Conservation (phyloP, 2,329 filamentous ascomycete species). For the Ilyonectria robusta region DNA sequence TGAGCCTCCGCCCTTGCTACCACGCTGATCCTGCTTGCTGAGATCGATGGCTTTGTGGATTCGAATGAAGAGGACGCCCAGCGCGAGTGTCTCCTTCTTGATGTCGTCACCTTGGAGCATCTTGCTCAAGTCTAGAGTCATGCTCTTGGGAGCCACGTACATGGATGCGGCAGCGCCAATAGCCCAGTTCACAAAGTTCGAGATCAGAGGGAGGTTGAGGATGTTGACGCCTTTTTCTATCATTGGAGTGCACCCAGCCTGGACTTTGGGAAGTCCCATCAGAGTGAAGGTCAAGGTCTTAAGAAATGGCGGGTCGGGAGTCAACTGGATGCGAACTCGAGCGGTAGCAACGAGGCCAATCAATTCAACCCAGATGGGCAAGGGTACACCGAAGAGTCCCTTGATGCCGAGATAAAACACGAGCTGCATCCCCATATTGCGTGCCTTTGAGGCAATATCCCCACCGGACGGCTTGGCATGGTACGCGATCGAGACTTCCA, state of each 20-base stretch:
- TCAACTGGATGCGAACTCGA: slow-evolving; percentile 85
- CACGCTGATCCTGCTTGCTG: slow-evolving; percentile 90
- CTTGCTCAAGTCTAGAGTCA: slow-evolving; percentile 92
- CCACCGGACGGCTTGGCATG: slow-evolving; percentile 83
- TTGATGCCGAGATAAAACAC: slow-evolving; percentile 94
- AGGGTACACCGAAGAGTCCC: slow-evolving; percentile 88
- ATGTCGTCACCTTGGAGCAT: slow-evolving; percentile 93
- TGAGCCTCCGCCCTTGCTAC: slow-evolving; percentile 87
- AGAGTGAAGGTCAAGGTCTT: slow-evolving; percentile 94
- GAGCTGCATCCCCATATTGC: slow-evolving; percentile 97
- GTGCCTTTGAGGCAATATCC: slow-evolving; percentile 83
- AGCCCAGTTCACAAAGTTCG: slow-evolving; percentile 96
- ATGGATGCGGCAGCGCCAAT: slow-evolving; percentile 89
- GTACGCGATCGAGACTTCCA: slow-evolving; percentile 92
- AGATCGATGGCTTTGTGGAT: slow-evolving; percentile 90
- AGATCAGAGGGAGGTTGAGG: slow-evolving; percentile 91
- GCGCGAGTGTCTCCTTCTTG: slow-evolving; percentile 87
- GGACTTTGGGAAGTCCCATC: slow-evolving; percentile 92
- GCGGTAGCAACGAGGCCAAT: slow-evolving; percentile 91
- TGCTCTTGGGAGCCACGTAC: slow-evolving; percentile 94
- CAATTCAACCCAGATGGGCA: slow-evolving; percentile 93
- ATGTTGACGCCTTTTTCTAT: slow-evolving; percentile 92
- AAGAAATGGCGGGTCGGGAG: slow-evolving; percentile 91
- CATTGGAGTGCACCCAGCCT: slow-evolving; percentile 93
- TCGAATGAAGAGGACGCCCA: slow-evolving; percentile 92